Percentiles rank a stretch among this genome's conserved stretches.
Conservation (phyloP, 2,329 filamentous ascomycete species). For the Botryotinia calthae region DNA sequence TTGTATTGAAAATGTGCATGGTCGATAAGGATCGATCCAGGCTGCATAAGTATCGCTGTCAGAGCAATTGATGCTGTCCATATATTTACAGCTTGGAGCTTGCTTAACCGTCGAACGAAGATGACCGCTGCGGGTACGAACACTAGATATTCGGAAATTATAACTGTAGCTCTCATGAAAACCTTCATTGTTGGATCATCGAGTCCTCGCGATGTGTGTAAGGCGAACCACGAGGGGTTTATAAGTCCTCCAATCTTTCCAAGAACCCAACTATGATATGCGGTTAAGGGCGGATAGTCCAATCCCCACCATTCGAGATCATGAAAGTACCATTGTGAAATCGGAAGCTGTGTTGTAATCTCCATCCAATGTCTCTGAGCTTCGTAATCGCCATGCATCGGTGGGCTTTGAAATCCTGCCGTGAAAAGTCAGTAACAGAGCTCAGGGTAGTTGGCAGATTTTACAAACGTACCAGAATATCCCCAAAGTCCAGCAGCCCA, state of each 20-base stretch:
- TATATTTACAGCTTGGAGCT: conserved; percentile 69
- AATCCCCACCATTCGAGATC: conserved; percentile 97
- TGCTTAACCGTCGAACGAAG: conserved; percentile 78
- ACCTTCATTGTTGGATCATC: conserved; percentile 81
- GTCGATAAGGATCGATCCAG: conserved; percentile 84
- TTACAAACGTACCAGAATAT: conserved; percentile 70
- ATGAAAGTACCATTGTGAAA: conserved; percentile 97
- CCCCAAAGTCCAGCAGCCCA: conserved; percentile 93
- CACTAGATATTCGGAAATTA: conserved; percentile 85
- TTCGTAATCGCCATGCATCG: conserved; percentile 96
- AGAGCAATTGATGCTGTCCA: conserved; percentile 86
- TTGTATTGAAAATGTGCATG: conserved; percentile 98
- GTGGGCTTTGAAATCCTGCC: conserved; percentile 72
- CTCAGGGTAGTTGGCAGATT: not conserved
- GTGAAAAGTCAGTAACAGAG: conserved; percentile 21
- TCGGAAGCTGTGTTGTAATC: conserved; percentile 80
- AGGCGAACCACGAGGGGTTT: conserved; percentile 81
- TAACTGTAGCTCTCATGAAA: conserved; percentile 91
- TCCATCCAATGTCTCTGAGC: conserved; percentile 99
- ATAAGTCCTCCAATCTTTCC: conserved; percentile 80
- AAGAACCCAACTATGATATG: conserved; percentile 96
- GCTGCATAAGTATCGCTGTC: conserved; percentile 88
- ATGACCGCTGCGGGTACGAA: conserved; percentile 84
- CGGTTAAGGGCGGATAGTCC: conserved; percentile 95
- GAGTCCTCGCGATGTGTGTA: conserved; percentile 76